phyloP scores from a whole-genome alignment of 441 rosid genomes.

The Eugenia klotzschiana region DNA sequence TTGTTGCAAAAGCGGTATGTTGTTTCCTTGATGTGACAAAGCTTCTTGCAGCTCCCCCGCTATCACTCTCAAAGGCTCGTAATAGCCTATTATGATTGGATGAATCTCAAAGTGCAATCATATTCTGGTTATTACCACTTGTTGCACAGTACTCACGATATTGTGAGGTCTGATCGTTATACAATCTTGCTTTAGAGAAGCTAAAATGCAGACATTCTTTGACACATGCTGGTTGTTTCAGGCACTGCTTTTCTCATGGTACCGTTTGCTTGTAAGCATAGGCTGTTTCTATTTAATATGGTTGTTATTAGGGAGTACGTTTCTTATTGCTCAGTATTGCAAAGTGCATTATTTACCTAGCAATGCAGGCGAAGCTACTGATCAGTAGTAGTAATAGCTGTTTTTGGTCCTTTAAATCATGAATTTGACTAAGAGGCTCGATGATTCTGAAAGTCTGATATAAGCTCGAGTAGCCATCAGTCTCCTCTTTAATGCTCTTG shows the following conservation, averaged over 20 bases:
- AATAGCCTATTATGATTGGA: background rate
- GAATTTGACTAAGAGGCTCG: background rate
- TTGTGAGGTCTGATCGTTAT: background rate
- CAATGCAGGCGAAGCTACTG: background rate
- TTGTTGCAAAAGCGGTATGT: slow-evolving; percentile 87
- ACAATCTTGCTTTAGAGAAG: background rate
- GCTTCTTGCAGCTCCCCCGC: background rate
- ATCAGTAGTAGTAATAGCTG: background rate
- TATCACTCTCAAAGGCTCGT: background rate
- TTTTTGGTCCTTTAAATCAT: background rate
- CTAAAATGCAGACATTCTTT: background rate
- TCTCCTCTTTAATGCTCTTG: background rate
- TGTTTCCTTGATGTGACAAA: background rate
- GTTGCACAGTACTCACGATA: background rate
- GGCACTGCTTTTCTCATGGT: background rate
- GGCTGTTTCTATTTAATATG: background rate
- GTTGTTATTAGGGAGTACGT: background rate
- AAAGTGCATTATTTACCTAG: background rate
- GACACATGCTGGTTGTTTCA: background rate
- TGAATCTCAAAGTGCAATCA: background rate
- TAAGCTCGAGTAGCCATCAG: background rate
- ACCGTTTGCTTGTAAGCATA: background rate
- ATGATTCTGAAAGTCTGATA: background rate
- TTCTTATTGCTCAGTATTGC: background rate
- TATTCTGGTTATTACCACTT: background rate